A percentile compares a stretch with the other conserved stretches of the same genome.
Evolutionary conservation across 495 filamentous ascomycete genomes (phyloP).

Genomic region (Xylaria intraflava): DNA sequence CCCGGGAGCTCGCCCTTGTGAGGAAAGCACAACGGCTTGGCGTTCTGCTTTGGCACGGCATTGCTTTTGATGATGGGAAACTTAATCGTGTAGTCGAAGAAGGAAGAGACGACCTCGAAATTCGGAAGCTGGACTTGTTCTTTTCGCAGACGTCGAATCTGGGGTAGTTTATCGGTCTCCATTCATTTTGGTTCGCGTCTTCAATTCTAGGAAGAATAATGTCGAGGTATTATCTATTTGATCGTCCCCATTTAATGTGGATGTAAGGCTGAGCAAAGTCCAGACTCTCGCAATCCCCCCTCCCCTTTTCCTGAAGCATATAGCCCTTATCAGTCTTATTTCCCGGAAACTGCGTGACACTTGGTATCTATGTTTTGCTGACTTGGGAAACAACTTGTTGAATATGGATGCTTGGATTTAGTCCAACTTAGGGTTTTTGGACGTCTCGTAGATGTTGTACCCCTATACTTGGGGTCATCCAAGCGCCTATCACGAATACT

Average conservation of each 20-base stretch:
- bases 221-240: slow-evolving; percentile 3
- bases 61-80: slow-evolving; percentile 51
- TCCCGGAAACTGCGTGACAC: too few relatives aligned
- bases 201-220: slow-evolving; percentile 10
- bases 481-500: too few relatives aligned
- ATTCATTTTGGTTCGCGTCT: slow-evolving; percentile 12
- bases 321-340: too few relatives aligned
- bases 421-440: too few relatives aligned
- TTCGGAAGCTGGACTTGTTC: slow-evolving; percentile 38
- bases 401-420: too few relatives aligned
- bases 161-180: slow-evolving; percentile 4
- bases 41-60: slow-evolving; percentile 53
- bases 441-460: too few relatives aligned
- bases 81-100: slow-evolving; percentile 48
- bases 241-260: not conserved
- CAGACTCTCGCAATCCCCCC: too few relatives aligned
- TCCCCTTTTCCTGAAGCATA: too few relatives aligned
- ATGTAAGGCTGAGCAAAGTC: not conserved
- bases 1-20: slow-evolving; percentile 24
- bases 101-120: slow-evolving; percentile 40
- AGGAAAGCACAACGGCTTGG: slow-evolving; percentile 42
- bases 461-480: too few relatives aligned
- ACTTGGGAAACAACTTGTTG: too few relatives aligned
- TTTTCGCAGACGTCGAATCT: slow-evolving; percentile 10
- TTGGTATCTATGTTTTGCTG: too few relatives aligned